Base-by-base conservation (phyloP, 2,329 filamentous ascomycete species). In the Fusarium gaditjirri region DNA sequence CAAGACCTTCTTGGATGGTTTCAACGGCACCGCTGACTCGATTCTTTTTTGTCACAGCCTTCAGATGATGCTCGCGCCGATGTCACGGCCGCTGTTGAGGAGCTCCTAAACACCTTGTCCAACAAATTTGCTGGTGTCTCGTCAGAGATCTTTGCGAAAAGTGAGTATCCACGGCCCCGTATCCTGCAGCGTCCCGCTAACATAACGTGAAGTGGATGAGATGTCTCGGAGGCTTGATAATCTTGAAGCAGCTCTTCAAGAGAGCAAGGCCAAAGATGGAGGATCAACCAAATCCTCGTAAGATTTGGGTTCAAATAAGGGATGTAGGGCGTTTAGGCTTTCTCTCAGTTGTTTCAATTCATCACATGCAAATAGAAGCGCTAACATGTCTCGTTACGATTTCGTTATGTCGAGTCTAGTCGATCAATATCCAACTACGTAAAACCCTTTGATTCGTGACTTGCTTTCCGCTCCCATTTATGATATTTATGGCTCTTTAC, bases 211-310 rank as follows among this genome's bases (percentile, higher is more conserved):
- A 97, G 94, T 98, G 93, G 95, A 97, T 78, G 94, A 97, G 71
- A 97, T 98, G 94, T 93, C 93, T 19, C 88, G 92, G 68, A 90
- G 95, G 31, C 84, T 98, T 27, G 95, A 98, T 79, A 94, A 91
- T 64, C 87, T 98, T 16, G 95, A 97, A 80, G 86, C 92, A 29
- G 91, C 91, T 19, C 85, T 97, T 47, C 86, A 89, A 76, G 86
- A 88, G 42, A 87, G 85, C 65, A 89, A 86, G 74, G 81, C 85
- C 63, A 84, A 84, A 61, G 80, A 83, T 13, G 77, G 75, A 43
- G 77, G 78, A 14, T 73, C 83, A 11, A 78, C 81, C 16, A 85
- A 85, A 66, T 74, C 81, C 47, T 76, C 41, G 50, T 61, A 55
- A 44, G 8, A 44, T 23, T 46, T 13, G 38, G 27, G 47, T 44